Evolutionary conservation across 768 basidiomycete species (phyloP), one percentile per base, ranked within the genome.

Genomic region (Tulasnella sp.): DNA sequence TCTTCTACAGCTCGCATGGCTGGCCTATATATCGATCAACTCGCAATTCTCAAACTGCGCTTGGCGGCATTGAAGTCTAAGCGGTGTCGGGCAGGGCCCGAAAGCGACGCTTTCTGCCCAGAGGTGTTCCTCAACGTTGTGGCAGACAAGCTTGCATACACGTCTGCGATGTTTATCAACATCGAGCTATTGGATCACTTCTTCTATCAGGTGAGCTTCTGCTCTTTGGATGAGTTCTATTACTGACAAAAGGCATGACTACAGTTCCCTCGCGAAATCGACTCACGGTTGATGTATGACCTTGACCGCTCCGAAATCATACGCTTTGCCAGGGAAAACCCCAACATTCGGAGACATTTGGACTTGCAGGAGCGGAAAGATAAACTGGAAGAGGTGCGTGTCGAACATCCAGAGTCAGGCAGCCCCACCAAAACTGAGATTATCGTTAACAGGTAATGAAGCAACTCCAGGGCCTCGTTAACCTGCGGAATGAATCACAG

Each of bases 131-230:
- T 99, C 62, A 84, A 90, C 64, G 90, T 94, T 23, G 92, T 99
- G 19, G 91, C 96, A 2, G 89, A 97, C 68, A 98, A 99, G 69
- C 76, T 99, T 39, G 91, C 93, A 0, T 84, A 91, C 66, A 98
- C 94, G 0, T 89, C 91, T 2, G 82, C 93, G 2, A 90, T 97
- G 85, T 98, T 98, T 69, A 96, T 99, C 75, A 96, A 92, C 71
- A 96, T 99, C 59, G 96, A 99, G 68, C 75, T 99, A 8, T 78
- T 98, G 1, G 93, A 96, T 65, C 93, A 97, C 63, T 99, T 98
- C 76, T 98, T 98, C 75, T 96, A 98, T 66, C 90, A 94, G 75
- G 90, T 87, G 62, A 41, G 77, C 67, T 19, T 49, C 40, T 48
- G 43, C 25, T 9, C 25, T 12, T 55, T 17, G 4, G 2, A 37